Evolutionary conservation across 2,329 filamentous ascomycete species (phyloP).

Genomic region (Penicillium thymicola): DNA sequence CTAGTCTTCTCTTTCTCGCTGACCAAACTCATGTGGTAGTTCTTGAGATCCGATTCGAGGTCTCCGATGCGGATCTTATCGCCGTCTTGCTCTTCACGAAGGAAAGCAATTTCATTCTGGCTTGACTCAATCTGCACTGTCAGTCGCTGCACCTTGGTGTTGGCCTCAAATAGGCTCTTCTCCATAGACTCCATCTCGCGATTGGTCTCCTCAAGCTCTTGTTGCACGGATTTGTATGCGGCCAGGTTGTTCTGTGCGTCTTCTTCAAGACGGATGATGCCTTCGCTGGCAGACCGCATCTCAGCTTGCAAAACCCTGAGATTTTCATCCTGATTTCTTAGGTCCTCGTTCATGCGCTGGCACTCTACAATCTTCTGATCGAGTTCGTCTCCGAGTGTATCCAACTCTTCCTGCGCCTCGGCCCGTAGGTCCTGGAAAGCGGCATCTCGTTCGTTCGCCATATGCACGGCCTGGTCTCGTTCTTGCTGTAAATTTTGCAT

Average conservation of each 20-base stretch:
- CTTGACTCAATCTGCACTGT: conserved; percentile 89
- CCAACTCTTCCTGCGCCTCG: conserved; percentile 59
- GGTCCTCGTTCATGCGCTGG: conserved; percentile 65
- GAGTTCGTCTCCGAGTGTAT: conserved; percentile 59
- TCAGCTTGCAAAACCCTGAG: conserved; percentile 89
- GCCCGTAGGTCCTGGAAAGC: conserved; percentile 51
- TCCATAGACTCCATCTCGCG: conserved; percentile 84
- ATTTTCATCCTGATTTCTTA: conserved; percentile 77
- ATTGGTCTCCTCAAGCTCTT: conserved; percentile 78
- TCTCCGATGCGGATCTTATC: conserved; percentile 99
- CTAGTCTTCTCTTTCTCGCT: conserved; percentile 76
- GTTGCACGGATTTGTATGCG: conserved; percentile 77
- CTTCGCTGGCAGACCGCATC: conserved; percentile 88
- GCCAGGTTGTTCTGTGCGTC: conserved; percentile 76
- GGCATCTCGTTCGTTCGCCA: conserved; percentile 63
- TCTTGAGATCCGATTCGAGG: conserved; percentile 77
- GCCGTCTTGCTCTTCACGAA: conserved; percentile 92
- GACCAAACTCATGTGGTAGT: conserved; percentile 72
- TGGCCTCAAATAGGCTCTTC: conserved; percentile 76
- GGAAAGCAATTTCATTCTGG: conserved; percentile 88
- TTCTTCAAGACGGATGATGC: conserved; percentile 81
- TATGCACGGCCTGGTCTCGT: conserved; percentile 77
- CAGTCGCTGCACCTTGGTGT: conserved; percentile 81
- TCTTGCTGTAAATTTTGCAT: conserved; percentile 75
- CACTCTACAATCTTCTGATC: conserved; percentile 71